Evolutionary conservation across 169 alveolate species (phyloP), one percentile per base, ranked within the genome.

Genomic region (Plasmodium vinckei): DNA sequence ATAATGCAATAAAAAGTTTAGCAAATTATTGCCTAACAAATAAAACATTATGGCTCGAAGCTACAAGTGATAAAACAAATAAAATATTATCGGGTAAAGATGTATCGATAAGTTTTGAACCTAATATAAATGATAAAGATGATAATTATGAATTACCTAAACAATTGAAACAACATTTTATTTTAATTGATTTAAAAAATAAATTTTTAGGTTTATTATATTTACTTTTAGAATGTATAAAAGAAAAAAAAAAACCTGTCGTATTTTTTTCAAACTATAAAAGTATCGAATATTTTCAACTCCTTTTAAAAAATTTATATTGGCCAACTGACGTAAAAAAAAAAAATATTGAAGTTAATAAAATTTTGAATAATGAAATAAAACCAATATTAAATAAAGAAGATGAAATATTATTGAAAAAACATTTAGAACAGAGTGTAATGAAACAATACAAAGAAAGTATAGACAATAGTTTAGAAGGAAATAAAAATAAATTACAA

Each of bases 1-100:
- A 96, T 4, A 94, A 93, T 42, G 95, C 95, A 3, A 95, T 95
- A 39, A 93, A 86, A 51, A 89, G 93, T 27, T 61, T 95, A 71
- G 97, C 97, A 0, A 92, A 87, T 54, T 94, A 86, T 69, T 94
- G 96, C 21, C 57, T 95, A 56, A 91, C 92, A 0, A 87, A 90
- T 44, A 65, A 91, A 39, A 95, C 97, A 1, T 46, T 47, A 44
- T 87, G 92, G 86, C 64, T 92, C 6, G 86, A 84, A 51, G 25
- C 12, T 19, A 27, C 47, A 21, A 44, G n/a, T 1, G 17, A 12
- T 27, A 65, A 23, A 12, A 51, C 0, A 51, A 51, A 51, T 13
- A 51, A 5, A 13, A 7, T 0, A 12, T 51, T 51, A 3, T 0
- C 17, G 0, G 6, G 59, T 7, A 15, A 13, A 3, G 23, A 51